Conservation (phyloP, 768 basidiomycete genomes). For the Trametes gibbosa region DNA sequence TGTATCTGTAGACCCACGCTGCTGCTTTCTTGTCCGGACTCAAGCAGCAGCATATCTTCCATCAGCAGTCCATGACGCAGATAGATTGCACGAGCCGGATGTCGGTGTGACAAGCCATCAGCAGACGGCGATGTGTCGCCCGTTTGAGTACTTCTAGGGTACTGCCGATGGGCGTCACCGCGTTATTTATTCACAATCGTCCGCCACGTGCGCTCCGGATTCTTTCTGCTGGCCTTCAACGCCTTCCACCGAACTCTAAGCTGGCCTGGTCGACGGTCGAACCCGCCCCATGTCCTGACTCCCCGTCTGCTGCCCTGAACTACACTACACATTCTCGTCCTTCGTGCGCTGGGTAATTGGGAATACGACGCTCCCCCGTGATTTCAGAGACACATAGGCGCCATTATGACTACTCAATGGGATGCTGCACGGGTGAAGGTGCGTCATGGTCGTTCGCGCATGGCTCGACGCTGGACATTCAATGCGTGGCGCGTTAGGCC, state of each 20-base stretch:
- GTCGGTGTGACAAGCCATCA: slow-evolving; percentile 1
- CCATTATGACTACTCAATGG: slow-evolving; percentile 25
- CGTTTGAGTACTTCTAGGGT: not conserved
- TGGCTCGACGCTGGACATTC: not conserved
- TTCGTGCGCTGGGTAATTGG: not conserved
- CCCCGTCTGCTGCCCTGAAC: not conserved
- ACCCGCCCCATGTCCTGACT: not conserved
- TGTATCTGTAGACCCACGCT: not conserved
- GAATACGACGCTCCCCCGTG: not conserved
- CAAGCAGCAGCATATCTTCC: not conserved
- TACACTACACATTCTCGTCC: not conserved
- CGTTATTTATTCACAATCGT: slow-evolving; percentile 9
- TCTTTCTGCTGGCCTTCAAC: slow-evolving; percentile 12
- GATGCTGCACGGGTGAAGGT: slow-evolving; percentile 35
- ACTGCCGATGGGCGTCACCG: slow-evolving; percentile 1
- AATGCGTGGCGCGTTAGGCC: slow-evolving; percentile 38
- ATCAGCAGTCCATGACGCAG: not conserved
- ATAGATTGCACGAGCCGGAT: slow-evolving; percentile 3
- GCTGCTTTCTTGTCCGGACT: not conserved
- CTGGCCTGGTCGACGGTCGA: not conserved
- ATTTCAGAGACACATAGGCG: not conserved
- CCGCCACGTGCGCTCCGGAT: slow-evolving; percentile 7
- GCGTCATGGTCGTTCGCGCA: not conserved
- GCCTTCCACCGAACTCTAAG: not conserved
- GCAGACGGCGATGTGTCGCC: not conserved